phyloP scores from a whole-genome alignment of 306 rosid genomes.

The Lotus japonicus region DNA sequence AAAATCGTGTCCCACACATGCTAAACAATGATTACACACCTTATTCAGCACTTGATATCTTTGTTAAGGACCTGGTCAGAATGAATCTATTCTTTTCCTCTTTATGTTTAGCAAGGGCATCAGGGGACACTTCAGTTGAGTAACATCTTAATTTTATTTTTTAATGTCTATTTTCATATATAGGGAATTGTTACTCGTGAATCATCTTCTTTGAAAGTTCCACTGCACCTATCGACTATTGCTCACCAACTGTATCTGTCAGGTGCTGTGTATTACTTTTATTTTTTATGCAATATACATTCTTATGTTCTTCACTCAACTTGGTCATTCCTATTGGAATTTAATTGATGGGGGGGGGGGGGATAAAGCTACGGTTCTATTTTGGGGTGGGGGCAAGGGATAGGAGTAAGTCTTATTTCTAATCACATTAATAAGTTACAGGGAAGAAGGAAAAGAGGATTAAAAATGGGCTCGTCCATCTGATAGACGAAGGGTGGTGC shows the following conservation, averaged over 20 bases:
- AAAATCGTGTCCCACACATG: conserved; percentile 96
- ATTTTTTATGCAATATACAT: conserved; percentile 7
- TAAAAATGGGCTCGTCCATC: not conserved
- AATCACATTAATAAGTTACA: not conserved
- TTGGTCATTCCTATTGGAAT: not conserved
- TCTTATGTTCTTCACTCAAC: conserved; percentile 13
- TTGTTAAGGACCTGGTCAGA: conserved; percentile 93
- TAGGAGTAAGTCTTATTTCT: not conserved
- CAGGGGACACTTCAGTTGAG: not conserved
- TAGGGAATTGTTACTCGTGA: conserved; percentile 93
- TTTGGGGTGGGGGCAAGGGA: not conserved
- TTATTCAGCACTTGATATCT: conserved; percentile 88
- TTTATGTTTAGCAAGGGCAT: conserved; percentile 3
- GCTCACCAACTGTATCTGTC: conserved; percentile 82
- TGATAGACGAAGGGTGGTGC: conserved; percentile 12
- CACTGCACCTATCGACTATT: conserved; percentile 66
- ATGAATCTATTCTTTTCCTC: not conserved
- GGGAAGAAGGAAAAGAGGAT: not conserved
- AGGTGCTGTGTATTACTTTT: conserved; percentile 46
- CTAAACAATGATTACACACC: conserved; percentile 88
- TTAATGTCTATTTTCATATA: conserved; percentile 20
- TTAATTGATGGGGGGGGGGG: not conserved
- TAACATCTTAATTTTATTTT: conserved; percentile 1
- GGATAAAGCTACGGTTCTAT: not conserved
- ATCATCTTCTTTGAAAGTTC: conserved; percentile 62